These are phyloP conservation scores for Cephaloascus albidus DNA, from an alignment of 805 yeast species.

Conservation along the genomic window DNA sequence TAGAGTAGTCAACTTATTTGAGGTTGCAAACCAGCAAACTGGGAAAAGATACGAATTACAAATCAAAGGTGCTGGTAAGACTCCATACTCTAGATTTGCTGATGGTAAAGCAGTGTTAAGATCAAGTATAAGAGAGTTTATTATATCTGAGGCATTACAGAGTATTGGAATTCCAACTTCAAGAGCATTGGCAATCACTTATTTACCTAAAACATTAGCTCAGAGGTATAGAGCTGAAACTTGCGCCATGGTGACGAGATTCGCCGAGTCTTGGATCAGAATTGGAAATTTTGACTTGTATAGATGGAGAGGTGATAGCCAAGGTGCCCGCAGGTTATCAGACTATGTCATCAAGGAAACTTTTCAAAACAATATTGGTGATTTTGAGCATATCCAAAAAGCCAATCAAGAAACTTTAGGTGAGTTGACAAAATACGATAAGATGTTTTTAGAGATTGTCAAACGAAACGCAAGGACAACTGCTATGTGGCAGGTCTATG, in stretches of 20 bases:
- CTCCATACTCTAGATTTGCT: slow-evolving; percentile 91
- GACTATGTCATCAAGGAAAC: slow-evolving; percentile 67
- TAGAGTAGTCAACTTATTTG: slow-evolving; percentile 76
- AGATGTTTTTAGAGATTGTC: slow-evolving; percentile 62
- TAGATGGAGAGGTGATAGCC: slow-evolving; percentile 61
- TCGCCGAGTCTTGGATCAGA: slow-evolving; percentile 82
- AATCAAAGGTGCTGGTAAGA: slow-evolving; percentile 84
- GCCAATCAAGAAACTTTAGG: slow-evolving; percentile 14
- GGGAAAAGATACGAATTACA: slow-evolving; percentile 54
- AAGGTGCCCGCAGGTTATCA: slow-evolving; percentile 51
- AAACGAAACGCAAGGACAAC: slow-evolving; percentile 67
- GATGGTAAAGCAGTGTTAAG: slow-evolving; percentile 93
- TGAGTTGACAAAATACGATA: slow-evolving; percentile 51
- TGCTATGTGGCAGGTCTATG: slow-evolving; percentile 86
- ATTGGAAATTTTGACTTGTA: slow-evolving; percentile 83
- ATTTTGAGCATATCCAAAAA: slow-evolving; percentile 13
- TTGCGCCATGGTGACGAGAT: slow-evolving; percentile 78
- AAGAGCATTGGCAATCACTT: slow-evolving; percentile 67
- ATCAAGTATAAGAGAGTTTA: slow-evolving; percentile 81
- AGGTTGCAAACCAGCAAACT: slow-evolving; percentile 37
- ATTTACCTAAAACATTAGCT: slow-evolving; percentile 69
- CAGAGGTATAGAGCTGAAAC: slow-evolving; percentile 62
- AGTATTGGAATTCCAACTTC: slow-evolving; percentile 83
- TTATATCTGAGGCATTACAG: slow-evolving; percentile 72
- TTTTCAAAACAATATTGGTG: slow-evolving; percentile 24